Evolutionary conservation across 495 filamentous ascomycete genomes (phyloP).

Genomic region (Massariosphaeria phaeospora): DNA sequence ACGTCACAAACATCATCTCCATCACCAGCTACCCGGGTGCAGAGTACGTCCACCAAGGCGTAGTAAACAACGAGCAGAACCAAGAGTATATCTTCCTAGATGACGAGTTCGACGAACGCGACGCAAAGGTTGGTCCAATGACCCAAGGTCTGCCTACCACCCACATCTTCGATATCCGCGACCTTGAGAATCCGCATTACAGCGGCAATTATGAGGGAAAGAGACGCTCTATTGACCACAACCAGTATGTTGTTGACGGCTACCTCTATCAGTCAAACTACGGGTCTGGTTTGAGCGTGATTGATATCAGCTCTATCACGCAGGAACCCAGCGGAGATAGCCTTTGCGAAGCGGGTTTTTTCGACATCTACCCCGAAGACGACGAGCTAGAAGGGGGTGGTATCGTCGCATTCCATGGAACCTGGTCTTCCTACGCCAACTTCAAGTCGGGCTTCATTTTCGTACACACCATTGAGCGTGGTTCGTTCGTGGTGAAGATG

Average conservation of each 20-base stretch:
- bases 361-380: constrained; percentile 59
- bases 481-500: constrained; percentile 48
- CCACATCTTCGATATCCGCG: constrained; percentile 36
- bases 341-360: constrained; percentile 52
- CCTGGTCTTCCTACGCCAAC: constrained; percentile 53
- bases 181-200: constrained; percentile 38
- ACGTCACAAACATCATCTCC: constrained; percentile 47
- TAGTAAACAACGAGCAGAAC: constrained; percentile 49
- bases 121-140: constrained; percentile 37
- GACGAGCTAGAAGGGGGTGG: constrained; percentile 46
- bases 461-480: constrained; percentile 58
- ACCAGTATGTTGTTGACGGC: constrained; percentile 55
- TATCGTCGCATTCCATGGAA: constrained; percentile 51
- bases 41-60: constrained; percentile 59
- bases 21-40: constrained; percentile 54
- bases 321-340: constrained; percentile 50
- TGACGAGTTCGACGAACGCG: constrained; percentile 57
- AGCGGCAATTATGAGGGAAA: constrained; percentile 52
- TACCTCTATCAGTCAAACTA: constrained; percentile 56
- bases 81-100: constrained; percentile 56
- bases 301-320: constrained; percentile 52
- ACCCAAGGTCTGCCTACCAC: constrained; percentile 28
- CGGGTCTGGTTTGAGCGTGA: constrained; percentile 52
- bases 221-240: constrained; percentile 54
- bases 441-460: constrained; percentile 56